Base-by-base conservation (phyloP, 805 yeast genomes). In the Danielia oregonensis region DNA sequence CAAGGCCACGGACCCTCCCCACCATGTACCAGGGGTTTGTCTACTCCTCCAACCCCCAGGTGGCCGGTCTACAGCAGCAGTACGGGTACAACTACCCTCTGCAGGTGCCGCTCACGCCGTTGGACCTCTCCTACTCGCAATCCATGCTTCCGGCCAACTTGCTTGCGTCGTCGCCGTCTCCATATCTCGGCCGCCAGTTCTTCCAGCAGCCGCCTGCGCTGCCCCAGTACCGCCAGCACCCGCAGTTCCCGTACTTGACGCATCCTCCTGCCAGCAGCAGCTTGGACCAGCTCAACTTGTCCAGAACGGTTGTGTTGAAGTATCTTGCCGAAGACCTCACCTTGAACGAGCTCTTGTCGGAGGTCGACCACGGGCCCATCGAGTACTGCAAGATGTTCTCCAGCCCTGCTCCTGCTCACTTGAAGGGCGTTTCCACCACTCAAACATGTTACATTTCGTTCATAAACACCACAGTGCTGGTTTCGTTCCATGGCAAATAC, bases 121-220 rank as follows among this genome's bases (percentile, higher is more conserved):
- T 78, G 46, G 86, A 80, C 49, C 54, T 72, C 37, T 59, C 72
- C 4, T 79, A 78, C 47, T 79, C 82, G 6, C 72, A 76, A 4
- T 72, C 80, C 10, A 67, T 80, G 66, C 58, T 81, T 13, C 88
- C 88, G 1, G 62, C 80, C 12, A 82, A 79, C 46, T 56, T 81
- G 33, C 57, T 81, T 31, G 27, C 40, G 16, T 24, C 33, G 10
- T 31, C 49, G 7, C 49, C 76, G 3, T 78, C 86, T 3, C 86
- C 86, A 0, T 79, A 71, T 48, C 59, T 75, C 7, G 32, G 31
- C 74, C 70, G 35, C 57, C 68, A 26, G 68, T 9, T 47, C 37
- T 32, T 37, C 35, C 30, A 37, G 17, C 34, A 48, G 19, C 35
- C 32, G 24, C 42, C 39, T 17, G 46, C 35, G 21, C 39, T 19